These are phyloP conservation scores for Ganoderma boninense DNA, from an alignment of 1,284 basidiomycete species.

Conservation along the genomic window DNA sequence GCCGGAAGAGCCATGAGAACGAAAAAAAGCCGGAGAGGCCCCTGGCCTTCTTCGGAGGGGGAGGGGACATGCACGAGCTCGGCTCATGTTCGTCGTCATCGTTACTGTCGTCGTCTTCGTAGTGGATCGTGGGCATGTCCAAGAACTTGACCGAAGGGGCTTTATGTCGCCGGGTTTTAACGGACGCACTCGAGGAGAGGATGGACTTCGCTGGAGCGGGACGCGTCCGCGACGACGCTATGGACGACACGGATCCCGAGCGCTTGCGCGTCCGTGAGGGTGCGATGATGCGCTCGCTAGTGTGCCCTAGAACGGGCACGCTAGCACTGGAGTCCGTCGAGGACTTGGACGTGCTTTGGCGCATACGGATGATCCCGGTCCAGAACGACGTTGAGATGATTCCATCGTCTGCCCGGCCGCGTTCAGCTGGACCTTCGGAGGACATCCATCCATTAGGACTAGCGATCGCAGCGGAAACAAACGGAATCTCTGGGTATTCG, in stretches of 20 bases:
- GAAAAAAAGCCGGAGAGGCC: conserved; percentile 34
- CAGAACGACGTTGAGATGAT: conserved; percentile 36
- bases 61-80: conserved; percentile 27
- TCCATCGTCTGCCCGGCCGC: conserved; percentile 27
- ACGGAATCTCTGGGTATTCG: conserved; percentile 42
- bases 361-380: conserved; percentile 35
- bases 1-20: conserved; percentile 35
- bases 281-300: conserved; percentile 31
- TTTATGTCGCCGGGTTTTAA: conserved; percentile 43
- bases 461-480: conserved; percentile 36
- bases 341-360: conserved; percentile 34
- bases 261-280: conserved; percentile 38
- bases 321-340: conserved; percentile 29
- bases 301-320: conserved; percentile 32
- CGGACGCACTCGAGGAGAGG: conserved; percentile 42
- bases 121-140: conserved; percentile 48
- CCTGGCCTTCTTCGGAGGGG: conserved; percentile 31
- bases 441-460: conserved; percentile 24
- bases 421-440: conserved; percentile 25
- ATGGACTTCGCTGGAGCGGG: conserved; percentile 44
- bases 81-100: conserved; percentile 24
- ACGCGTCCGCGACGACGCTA: conserved; percentile 40
- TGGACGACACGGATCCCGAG: conserved; percentile 41
- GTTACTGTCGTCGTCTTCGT: conserved; percentile 39
- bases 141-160: conserved; percentile 55